Percentiles rank a stretch among this genome's conserved stretches.
These are phyloP conservation scores for Pichia californica DNA, from an alignment of 805 yeast genomes.

Conservation along the genomic window DNA sequence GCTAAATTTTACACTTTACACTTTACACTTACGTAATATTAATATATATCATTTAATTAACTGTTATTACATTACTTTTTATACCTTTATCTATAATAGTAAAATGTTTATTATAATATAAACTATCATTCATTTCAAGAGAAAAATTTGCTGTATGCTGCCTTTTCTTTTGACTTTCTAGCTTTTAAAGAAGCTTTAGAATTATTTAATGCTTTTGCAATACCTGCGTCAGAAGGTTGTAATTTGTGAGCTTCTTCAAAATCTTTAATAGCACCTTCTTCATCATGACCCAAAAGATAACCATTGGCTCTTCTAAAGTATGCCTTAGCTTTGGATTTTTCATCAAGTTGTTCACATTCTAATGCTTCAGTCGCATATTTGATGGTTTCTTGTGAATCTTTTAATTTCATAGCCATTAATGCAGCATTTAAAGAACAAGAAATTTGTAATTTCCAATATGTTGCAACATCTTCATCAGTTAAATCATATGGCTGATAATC, in stretches of 20 bases:
- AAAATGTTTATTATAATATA: not conserved
- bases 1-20: too few species aligned
- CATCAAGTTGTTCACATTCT: constrained; percentile 51
- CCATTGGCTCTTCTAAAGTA: constrained; percentile 81
- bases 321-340: constrained; percentile 75
- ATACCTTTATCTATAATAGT: too few species aligned
- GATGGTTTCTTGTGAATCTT: constrained; percentile 47
- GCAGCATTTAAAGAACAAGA: constrained; percentile 70
- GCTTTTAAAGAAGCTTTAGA: constrained; percentile 46
- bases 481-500: constrained; percentile 73
- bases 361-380: constrained; percentile 61
- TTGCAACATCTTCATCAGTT: constrained; percentile 44
- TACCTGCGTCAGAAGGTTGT: constrained; percentile 69
- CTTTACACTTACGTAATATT: too few species aligned
- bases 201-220: constrained; percentile 55
- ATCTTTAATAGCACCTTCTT: constrained; percentile 61
- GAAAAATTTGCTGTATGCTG: constrained; percentile 69
- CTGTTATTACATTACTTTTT: too few species aligned
- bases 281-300: constrained; percentile 53
- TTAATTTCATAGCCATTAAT: constrained; percentile 61
- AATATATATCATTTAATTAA: too few species aligned
- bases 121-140: not conserved
- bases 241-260: constrained; percentile 57
- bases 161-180: constrained; percentile 63
- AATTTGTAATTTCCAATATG: constrained; percentile 47